Conservation (phyloP, 2,329 filamentous ascomycete species). For the Leptoxyphium fumago region DNA sequence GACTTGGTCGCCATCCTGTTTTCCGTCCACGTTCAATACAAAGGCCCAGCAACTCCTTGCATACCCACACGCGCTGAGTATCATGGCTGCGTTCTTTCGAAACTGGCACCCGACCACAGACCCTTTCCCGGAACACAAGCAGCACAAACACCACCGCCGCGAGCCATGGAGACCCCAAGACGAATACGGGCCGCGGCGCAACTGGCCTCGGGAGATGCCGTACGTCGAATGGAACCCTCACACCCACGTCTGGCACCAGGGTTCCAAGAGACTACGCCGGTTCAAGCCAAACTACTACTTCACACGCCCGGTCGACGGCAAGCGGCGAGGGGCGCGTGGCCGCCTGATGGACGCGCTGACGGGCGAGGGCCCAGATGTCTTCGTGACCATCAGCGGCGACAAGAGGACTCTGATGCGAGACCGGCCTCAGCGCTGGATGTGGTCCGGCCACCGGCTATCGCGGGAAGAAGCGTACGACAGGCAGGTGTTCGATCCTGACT, state of each 20-base stretch:
- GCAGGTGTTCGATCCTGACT: constrained; percentile 12
- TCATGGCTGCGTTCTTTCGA: too few species aligned
- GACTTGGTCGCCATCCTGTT: too few species aligned
- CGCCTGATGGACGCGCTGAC: constrained; percentile 29
- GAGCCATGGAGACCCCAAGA: background rate
- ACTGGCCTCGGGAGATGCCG: constrained; percentile 13
- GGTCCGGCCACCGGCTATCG: constrained; percentile 21
- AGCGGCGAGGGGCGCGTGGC: constrained; percentile 21
- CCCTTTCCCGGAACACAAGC: background rate
- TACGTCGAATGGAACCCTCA: constrained; percentile 10
- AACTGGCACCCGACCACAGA: background rate
- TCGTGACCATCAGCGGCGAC: constrained; percentile 25
- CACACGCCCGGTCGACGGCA: constrained; percentile 31
- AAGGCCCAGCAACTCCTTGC: too few species aligned
- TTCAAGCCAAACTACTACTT: constrained; percentile 26
- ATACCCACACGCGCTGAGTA: too few species aligned
- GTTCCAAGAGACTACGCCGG: constrained; percentile 5
- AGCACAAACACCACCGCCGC: background rate
- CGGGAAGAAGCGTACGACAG: constrained; percentile 3
- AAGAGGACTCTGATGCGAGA: constrained; percentile 24
- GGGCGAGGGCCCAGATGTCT: constrained; percentile 31
- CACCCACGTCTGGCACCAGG: constrained; percentile 13
- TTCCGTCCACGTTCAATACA: too few species aligned
- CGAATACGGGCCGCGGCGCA: constrained; percentile 12
- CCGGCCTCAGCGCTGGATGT: constrained; percentile 22